Base-by-base conservation (phyloP, 306 rosid species). In the Alnus glutinosa region DNA sequence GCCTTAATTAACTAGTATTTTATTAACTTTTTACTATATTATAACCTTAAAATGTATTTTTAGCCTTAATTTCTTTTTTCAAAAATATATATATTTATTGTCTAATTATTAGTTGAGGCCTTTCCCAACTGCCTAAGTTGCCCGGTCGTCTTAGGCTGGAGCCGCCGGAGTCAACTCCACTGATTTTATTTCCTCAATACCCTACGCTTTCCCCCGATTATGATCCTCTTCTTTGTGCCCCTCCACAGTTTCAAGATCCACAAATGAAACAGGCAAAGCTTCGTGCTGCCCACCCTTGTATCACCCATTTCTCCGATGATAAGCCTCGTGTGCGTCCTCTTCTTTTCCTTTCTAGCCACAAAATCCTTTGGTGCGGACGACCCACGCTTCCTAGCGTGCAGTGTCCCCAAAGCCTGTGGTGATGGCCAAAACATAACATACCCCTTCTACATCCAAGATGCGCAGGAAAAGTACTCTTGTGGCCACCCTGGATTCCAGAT, bases 401-500 rank as follows among this genome's bases (percentile, higher is more conserved):
- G 55, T 0, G 78, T 55, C 1, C 77, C 69, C 23, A 2, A 3
- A 18, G 30, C 19, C 42, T 86, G 89, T 18, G 83, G 77, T 37
- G 75, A 74, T 1, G 54, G 44, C 55, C 87, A n/a, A n/a, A n/a
- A n/a, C n/a, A n/a, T n/a, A n/a, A n/a, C n/a, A n/a, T n/a, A n/a
- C n/a, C n/a, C n/a, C 13, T 86, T 86, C 70, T 63, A 30, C 73
- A 66, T 78, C 1, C 16, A 0, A 2, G 55, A 58, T 28, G 42
- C 3, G 34, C 77, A 78, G 73, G 2, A 48, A 2, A 3, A 37
- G 5, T 0, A 14, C n/a, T 78, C 11, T 28, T 81, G 89, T 15
- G 89, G 89, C 5, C 83, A 55, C 63, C 80, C 82, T 7, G 73
- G 84, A 37, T 86, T 86, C 37, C 1, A 3, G 0, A 16, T 86